Percentiles rank a stretch among this genome's conserved stretches.
Evolutionary conservation across 805 yeast species (phyloP).

Genomic region (Wickerhamiella occidentalis): DNA sequence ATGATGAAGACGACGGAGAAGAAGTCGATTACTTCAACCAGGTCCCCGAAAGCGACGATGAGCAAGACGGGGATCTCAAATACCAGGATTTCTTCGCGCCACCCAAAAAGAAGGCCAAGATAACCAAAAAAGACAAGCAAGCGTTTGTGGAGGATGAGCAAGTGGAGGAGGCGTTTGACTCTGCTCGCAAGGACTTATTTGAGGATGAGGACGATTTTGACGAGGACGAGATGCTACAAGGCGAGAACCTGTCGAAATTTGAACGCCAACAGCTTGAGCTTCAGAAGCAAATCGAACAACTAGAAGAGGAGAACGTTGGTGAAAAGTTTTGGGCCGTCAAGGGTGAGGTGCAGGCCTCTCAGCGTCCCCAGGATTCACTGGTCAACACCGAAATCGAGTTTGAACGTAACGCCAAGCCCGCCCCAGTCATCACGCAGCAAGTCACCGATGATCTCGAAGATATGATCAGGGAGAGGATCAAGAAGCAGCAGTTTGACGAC

Average conservation of each 20-base stretch:
- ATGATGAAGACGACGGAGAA: conserved; percentile 34
- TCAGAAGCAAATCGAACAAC: conserved; percentile 59
- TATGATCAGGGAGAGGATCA: conserved; percentile 70
- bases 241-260: conserved; percentile 50
- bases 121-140: conserved; percentile 16
- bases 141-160: conserved; percentile 21
- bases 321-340: conserved; percentile 89
- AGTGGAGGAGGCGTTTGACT: conserved; percentile 24
- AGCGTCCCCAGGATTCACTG: conserved; percentile 75
- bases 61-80: conserved; percentile 27
- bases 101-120: conserved; percentile 18
- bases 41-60: conserved; percentile 35
- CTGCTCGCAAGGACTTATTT: conserved; percentile 29
- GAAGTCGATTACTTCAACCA: conserved; percentile 36
- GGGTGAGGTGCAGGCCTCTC: conserved; percentile 77
- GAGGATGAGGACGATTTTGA: conserved; percentile 40
- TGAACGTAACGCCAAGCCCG: conserved; percentile 90
- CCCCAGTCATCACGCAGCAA: conserved; percentile 85
- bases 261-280: conserved; percentile 72
- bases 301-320: conserved; percentile 80
- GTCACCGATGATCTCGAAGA: conserved; percentile 81
- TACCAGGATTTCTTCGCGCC: conserved; percentile 33
- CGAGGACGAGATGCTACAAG: conserved; percentile 43
- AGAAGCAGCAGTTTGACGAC: conserved; percentile 68
- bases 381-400: conserved; percentile 68